Evolutionary conservation across 495 filamentous ascomycete species (phyloP), one percentile per base, ranked within the genome.

Genomic region (Trichoderma asperelloides): DNA sequence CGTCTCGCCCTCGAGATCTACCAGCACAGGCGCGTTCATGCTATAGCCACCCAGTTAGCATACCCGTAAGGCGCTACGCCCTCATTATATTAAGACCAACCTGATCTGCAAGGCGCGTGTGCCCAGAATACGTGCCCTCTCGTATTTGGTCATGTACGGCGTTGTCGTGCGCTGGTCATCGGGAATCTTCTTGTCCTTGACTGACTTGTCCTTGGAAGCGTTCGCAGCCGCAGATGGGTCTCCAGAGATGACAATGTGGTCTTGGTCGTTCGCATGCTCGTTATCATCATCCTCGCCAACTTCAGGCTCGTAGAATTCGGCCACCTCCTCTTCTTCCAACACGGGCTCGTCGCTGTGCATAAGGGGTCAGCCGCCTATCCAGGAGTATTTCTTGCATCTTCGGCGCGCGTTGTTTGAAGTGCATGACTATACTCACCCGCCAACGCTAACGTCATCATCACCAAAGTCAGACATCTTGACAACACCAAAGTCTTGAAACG

Each of bases 141-240:
- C 95, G 79, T 98, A 98, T 80, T 98, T 98, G 71, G 95, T 98
- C 93, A 98, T 96, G 82, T 97, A 98, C 6, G 95, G 96, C 55
- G 95, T 98, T 1, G 96, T 98, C 8, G 85, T 88, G 70, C 95
- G 86, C 81, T 95, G 84, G 65, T 96, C 92, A 69, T 91, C 89
- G 39, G 92, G 85, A 55, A 98, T 90, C 79, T 90, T 93, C 83
- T 95, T 97, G 75, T 92, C 89, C 74, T 91, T 91, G 69, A 87
- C 76, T 69, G 87, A 88, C 72, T 80, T 82, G 33, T 79, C 80
- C 68, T 80, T 84, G 55, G 76, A 76, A 65, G 71, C 74, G 62
- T 82, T 84, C 21, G 86, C 86, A 25, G 86, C 85, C 47, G 90
- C 88, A 65, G 87, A 88, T 27, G 90, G 87, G 72, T 96, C 93